Conservation (phyloP, 1,284 basidiomycete genomes). For the Ganoderma resinaceum region DNA sequence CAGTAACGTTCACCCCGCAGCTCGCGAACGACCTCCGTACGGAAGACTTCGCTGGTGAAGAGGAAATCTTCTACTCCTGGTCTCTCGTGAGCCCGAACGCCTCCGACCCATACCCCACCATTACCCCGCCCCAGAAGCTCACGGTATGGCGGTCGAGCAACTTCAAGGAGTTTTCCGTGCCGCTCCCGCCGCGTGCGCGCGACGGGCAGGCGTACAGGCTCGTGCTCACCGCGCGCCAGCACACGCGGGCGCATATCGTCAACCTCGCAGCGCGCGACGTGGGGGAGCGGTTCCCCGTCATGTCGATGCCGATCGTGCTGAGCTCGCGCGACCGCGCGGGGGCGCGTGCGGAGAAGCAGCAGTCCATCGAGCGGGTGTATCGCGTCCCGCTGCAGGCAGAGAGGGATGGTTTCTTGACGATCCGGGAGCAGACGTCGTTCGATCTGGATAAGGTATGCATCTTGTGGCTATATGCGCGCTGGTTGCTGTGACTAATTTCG, state of each 20-base stretch:
- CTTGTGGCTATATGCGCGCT: background rate
- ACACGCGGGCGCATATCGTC: slow-evolving; percentile 38
- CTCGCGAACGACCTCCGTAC: slow-evolving; percentile 84
- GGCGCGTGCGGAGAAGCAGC: slow-evolving; percentile 62
- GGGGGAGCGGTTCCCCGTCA: slow-evolving; percentile 57
- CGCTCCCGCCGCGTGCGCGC: slow-evolving; percentile 59
- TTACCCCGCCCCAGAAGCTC: slow-evolving; percentile 61
- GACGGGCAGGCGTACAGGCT: slow-evolving; percentile 71
- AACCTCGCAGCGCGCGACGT: slow-evolving; percentile 40
- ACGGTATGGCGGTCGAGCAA: slow-evolving; percentile 71
- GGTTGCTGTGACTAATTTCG: slow-evolving; percentile 10
- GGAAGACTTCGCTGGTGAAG: slow-evolving; percentile 55
- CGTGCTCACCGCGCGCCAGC: slow-evolving; percentile 52
- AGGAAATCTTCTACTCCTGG: slow-evolving; percentile 56
- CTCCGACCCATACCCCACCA: slow-evolving; percentile 25
- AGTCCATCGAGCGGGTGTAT: slow-evolving; percentile 71
- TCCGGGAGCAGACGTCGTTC: slow-evolving; percentile 85
- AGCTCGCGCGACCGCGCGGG: slow-evolving; percentile 33
- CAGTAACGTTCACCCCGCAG: slow-evolving; percentile 70
- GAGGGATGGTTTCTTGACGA: slow-evolving; percentile 46
- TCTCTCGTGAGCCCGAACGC: slow-evolving; percentile 21
- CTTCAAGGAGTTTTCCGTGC: slow-evolving; percentile 76
- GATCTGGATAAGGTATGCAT: slow-evolving; percentile 84
- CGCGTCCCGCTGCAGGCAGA: slow-evolving; percentile 40
- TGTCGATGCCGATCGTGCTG: slow-evolving; percentile 72